phyloP scores from a whole-genome alignment of 2,329 filamentous ascomycete genomes.

The Ophiostoma ulmi region DNA sequence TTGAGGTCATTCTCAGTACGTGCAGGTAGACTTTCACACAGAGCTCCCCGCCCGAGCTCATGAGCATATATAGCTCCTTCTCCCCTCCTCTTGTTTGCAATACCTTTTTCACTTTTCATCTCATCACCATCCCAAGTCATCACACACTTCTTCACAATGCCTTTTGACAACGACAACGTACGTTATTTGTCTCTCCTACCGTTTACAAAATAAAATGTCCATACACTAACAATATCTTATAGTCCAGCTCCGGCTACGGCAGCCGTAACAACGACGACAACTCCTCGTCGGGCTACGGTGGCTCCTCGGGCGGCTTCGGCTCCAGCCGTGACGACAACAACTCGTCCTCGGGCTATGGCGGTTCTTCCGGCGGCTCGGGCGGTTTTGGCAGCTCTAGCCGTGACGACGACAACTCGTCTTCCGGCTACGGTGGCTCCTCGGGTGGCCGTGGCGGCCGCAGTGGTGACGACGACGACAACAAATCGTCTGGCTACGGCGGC shows the following conservation, averaged over 20 bases:
- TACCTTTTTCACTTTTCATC: background rate
- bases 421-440: conserved; percentile 4
- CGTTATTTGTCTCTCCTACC: conserved; percentile 38
- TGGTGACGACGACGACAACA: conserved; percentile 16
- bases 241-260: conserved; percentile 29
- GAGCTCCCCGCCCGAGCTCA: conserved; percentile 17
- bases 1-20: background rate
- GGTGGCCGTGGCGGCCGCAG: conserved; percentile 22
- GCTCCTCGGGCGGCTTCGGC: conserved; percentile 11
- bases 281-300: background rate
- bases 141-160: conserved; percentile 26
- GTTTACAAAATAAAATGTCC: background rate
- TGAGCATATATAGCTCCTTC: conserved; percentile 20
- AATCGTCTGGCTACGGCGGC: conserved; percentile 25
- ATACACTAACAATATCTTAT: background rate
- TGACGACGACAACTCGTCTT: background rate
- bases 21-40: background rate
- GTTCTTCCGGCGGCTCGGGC: conserved; percentile 22
- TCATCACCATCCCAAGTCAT: background rate
- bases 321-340: conserved; percentile 34
- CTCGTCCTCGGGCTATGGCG: conserved; percentile 31
- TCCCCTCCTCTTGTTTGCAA: background rate
- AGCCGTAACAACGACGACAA: background rate
- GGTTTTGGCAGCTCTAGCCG: conserved; percentile 18
- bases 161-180: conserved; percentile 26